Evolutionary conservation across 1,284 basidiomycete genomes (phyloP), one percentile per base, ranked within the genome.

Genomic region (Ceratobasidium papillatum): DNA sequence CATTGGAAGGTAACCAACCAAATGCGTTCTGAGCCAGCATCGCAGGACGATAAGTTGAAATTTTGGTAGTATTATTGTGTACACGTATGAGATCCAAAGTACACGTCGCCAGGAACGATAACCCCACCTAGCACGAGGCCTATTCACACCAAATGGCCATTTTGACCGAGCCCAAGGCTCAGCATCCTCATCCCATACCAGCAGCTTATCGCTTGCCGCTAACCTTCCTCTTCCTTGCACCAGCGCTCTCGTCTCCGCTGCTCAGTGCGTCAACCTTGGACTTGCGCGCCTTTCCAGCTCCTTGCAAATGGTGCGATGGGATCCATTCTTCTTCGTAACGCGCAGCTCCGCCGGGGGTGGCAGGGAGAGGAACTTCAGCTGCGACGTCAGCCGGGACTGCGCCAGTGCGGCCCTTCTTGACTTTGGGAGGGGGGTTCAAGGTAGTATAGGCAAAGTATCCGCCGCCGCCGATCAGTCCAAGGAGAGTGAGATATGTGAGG

Each of bases 261-360:
- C 86, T 88, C 79, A 84, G 75, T 64, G 77, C 69, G 7, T 72
- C 79, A 66, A 83, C 85, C 36, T 76, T 76, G 27, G 82, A 81
- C 80, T 87, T 89, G 68, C 82, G 82, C 43, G 78, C 75, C 25
- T 82, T 80, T 82, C 89, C 91, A 45, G 84, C 77, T 82, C 92
- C 92, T 84, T 89, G 91, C 77, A 95, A 84, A 79, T 95, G 94
- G 79, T 94, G 91, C 78, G 90, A 91, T 19, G 94, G 94, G 79
- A 96, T 96, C 94, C 94, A 96, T 80, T 96, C 94, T 80, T 96
- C 94, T 79, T 94, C 89, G 79, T 95, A 95, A 65, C 89, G 90
- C 75, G 89, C 88, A 3, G 90, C 87, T 25, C 90, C 88, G 43
- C 90, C 90, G 32, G 74, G 65, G 27, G 72, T 68, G 11, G 63